phyloP scores from a whole-genome alignment of 1,139 yeast genomes.

The Scheffersomyces parashehatae region DNA sequence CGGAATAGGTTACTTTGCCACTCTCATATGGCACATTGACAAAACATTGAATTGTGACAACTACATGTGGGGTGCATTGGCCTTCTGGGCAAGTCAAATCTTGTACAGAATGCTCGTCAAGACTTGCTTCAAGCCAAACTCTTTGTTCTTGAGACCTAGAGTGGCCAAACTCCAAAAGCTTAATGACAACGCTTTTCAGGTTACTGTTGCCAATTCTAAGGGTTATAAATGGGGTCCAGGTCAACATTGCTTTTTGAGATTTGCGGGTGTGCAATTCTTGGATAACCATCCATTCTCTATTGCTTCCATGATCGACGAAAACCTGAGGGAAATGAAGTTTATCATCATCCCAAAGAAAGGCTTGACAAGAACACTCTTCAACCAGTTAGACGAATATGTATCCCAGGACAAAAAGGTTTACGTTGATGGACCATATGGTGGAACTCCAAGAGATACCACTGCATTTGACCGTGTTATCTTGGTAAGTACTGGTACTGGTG shows the following conservation, averaged over 20 bases:
- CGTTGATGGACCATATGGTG: slow-evolving; percentile 70
- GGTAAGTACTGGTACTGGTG: slow-evolving; percentile 55
- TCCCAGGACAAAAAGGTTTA: slow-evolving; percentile 33
- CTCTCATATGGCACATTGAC: slow-evolving; percentile 53
- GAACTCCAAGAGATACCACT: slow-evolving; percentile 48
- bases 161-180: slow-evolving; percentile 36
- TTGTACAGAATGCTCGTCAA: slow-evolving; percentile 53
- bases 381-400: slow-evolving; percentile 26
- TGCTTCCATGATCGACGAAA: slow-evolving; percentile 35
- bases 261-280: slow-evolving; percentile 44
- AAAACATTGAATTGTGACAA: slow-evolving; percentile 39
- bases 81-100: slow-evolving; percentile 55
- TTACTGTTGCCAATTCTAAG: slow-evolving; percentile 38
- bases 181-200: slow-evolving; percentile 39
- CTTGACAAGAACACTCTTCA: slow-evolving; percentile 38
- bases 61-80: slow-evolving; percentile 59
- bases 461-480: slow-evolving; percentile 51
- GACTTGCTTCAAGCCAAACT: slow-evolving; percentile 48
- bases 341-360: slow-evolving; percentile 55
- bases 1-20: slow-evolving; percentile 55
- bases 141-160: slow-evolving; percentile 48
- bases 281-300: slow-evolving; percentile 69
- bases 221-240: slow-evolving; percentile 58
- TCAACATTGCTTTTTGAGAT: slow-evolving; percentile 58
- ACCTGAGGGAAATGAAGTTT: slow-evolving; percentile 40